phyloP scores from a whole-genome alignment of 1,284 basidiomycete genomes.

The Ustilago curta region DNA sequence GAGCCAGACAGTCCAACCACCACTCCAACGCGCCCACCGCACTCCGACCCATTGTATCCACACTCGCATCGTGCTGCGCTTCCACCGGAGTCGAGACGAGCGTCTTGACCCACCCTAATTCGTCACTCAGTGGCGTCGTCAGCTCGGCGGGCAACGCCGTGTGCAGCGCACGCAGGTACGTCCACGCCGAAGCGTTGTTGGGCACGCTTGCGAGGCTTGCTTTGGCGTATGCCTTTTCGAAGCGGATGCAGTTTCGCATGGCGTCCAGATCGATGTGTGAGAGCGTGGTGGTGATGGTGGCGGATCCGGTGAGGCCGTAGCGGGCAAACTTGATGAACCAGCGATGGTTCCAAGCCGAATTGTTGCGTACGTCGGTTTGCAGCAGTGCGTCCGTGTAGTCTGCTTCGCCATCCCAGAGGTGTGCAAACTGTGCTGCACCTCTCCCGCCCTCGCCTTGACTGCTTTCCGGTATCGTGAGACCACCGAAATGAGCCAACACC shows the following conservation, averaged over 20 bases:
- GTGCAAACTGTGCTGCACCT: constrained; percentile 48
- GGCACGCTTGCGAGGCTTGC: constrained; percentile 39
- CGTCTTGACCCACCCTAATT: constrained; percentile 20
- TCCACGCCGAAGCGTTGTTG: constrained; percentile 65
- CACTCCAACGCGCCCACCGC: constrained; percentile 60
- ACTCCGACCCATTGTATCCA: constrained; percentile 40
- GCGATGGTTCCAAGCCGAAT: constrained; percentile 97
- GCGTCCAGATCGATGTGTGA: not conserved
- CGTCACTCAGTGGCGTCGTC: not conserved
- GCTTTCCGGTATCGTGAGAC: constrained; percentile 19
- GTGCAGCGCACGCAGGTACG: constrained; percentile 59
- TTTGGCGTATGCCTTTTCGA: constrained; percentile 48
- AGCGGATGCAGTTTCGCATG: constrained; percentile 37
- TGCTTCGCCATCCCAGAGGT: constrained; percentile 82
- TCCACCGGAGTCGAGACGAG: constrained; percentile 30
- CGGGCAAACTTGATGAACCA: constrained; percentile 84
- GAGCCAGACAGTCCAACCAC: constrained; percentile 46
- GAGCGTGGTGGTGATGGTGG: too few relatives aligned
- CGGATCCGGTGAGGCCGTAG: constrained; percentile 21
- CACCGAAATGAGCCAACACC: constrained; percentile 64
- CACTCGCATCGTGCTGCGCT: constrained; percentile 28
- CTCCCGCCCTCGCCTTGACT: not conserved
- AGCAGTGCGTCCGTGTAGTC: constrained; percentile 83
- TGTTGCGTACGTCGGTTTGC: constrained; percentile 86
- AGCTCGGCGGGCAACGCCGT: not conserved